Evolutionary conservation across 2,329 filamentous ascomycete species (phyloP), one percentile per base, ranked within the genome.

Genomic region (Calonectria henricotiae): DNA sequence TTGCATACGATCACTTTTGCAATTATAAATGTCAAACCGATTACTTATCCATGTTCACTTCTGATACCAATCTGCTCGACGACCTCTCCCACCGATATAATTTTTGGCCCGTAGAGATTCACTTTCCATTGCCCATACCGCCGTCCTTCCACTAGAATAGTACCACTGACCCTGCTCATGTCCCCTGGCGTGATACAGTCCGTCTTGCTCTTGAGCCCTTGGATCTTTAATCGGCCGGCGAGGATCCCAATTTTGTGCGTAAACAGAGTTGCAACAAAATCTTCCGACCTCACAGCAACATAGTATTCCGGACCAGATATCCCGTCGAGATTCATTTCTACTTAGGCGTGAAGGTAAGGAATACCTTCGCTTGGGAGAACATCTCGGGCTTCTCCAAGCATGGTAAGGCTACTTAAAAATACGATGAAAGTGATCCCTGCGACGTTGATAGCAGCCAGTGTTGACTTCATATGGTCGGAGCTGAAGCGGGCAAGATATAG

Each of bases 371-470:
- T 39, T 2, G n/a, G 35, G 11, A 25, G 5, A 5, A 39, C 32
- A 5, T 58, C 51, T 23, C 35, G 32, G 5, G 51, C n/a, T 4
- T 39, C 20, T 27, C 35, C 51, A 5, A 20, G 32, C 2, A 58
- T 39, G 20, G 51, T 58, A 12, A 39, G 39, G 20, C 51, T 58
- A 13, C 51, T 58, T 20, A 58, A 35, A 37, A 58, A 39, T 7
- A 58, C 51, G 12, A 58, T 32, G 17, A 58, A 58, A 15, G 35
- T 39, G 32, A 58, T 25, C 1, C 51, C 51, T 12, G 51, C 32
- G 2, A 32, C 39, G 17, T 39, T 58, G 51, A 58, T 20, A 5
- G 51, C 51, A 2, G 39, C 51, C 4, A 58, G 1, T 1, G 20
- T 9, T 15, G 51, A 41, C 20, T 27, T 58, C 51, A 58, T 58